Evolutionary conservation across 768 basidiomycete species (phyloP), one percentile per base, ranked within the genome.

Genomic region (Terana coerulea): DNA sequence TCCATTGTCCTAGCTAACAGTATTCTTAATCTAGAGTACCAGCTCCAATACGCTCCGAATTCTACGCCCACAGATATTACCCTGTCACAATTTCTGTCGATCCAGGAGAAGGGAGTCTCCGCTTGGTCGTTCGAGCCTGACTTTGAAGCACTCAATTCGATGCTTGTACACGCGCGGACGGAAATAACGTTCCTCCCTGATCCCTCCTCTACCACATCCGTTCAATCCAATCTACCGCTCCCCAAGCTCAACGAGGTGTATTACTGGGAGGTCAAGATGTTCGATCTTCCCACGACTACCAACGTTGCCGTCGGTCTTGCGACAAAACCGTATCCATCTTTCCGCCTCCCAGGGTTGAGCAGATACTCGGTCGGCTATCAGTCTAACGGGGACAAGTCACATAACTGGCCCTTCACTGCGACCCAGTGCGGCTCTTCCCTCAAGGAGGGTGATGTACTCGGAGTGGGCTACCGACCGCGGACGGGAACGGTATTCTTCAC

Each of bases 101-200:
- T 99, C 52, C 97, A 99, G 67, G 97, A 99, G 72, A 99, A 99
- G 64, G 97, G 97, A 58, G 95, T 99, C 39, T 95, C 95, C 24
- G 97, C 97, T 15, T 99, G 97, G 97, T 94, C 85, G 33, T 99
- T 99, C 65, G 97, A 99, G 67, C 97, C 97, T 30, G 97, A 98
- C 67, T 98, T 95, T 66, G 95, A 98, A 69, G 87, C 91, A 47
- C 83, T 94, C 66, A 87, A 90, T 57, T 92, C 91, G 7, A 77
- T 98, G 39, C 80, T 98, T 35, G 95, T 99, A 44, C 93, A 97
- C 61, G 85, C 91, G 19, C 84, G 97, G 43, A 99, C 97, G 0
- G 97, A 99, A 71, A 88, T 99, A 60, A 97, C 95, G 5, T 99
- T 99, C 72, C 86, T 99, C 54, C 86, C 91, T n/a, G 88, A 95